Evolutionary conservation across 2,329 filamentous ascomycete genomes (phyloP), one percentile per base, ranked within the genome.

Genomic region (Malbranchea zuffiana): DNA sequence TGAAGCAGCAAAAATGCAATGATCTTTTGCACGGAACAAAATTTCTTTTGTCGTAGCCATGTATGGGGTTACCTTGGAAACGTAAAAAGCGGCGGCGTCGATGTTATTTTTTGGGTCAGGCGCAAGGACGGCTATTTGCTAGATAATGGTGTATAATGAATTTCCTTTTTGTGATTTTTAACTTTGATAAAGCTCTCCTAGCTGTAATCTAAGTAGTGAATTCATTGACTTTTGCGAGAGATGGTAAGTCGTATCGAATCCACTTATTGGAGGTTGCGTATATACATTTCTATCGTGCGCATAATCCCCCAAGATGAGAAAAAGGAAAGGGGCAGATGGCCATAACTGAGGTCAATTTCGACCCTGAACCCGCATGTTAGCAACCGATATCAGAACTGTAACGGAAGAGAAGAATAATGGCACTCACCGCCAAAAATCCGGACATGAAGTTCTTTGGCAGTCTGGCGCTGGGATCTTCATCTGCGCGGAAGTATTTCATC

Each of bases 401-500:
- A 15, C 10, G 33, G 31, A 32, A 44, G 40, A 37, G 42, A 30
- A 43, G 44, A 41, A 50, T 35, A 45, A 35, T 29, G 32, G 31
- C 40, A 40, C 75, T 59, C 67, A 87, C 90, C 82, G 96, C 85
- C 54, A 98, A 69, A 69, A 98, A 98, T 33, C 85, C 85, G 51
- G 78, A 74, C 67, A 98, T 92, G 67, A 98, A 98, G 68, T 75
- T 90, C 53, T 76, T 76, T 25, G 88, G 88, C 63, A 95, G 66
- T 59, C 75, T 77, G 51, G 75, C 70, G 49, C 69, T 84, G 60
- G 70, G 81, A 61, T 76, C 84, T 69, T 77, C 84, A 62, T 96
- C 87, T 52, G 78, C 73, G 58, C 87, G 78, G 73, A 96, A 98
- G 66, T 94, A 98, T 53, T 90, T 86, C 74, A 98, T 85, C 50